Conservation (phyloP, 768 basidiomycete genomes). For the Leccinum sublutescens region DNA sequence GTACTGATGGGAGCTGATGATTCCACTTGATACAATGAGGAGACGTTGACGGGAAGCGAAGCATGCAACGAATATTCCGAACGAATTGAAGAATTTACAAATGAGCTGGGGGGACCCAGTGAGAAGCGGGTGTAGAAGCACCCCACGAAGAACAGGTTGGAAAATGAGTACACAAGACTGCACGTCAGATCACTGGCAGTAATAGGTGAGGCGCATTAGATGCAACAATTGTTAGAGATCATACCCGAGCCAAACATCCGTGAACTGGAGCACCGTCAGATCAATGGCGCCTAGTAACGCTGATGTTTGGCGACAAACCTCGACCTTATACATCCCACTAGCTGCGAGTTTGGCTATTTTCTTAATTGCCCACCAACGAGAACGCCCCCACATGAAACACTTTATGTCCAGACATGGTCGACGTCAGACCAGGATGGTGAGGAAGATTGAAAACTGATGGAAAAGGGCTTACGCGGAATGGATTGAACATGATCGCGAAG, state of each 20-base stretch:
- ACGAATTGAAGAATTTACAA: neutral
- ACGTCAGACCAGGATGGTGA: neutral
- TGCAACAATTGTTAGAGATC: slow-evolving; percentile 14
- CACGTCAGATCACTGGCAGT: slow-evolving; percentile 71
- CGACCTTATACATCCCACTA: slow-evolving; percentile 71
- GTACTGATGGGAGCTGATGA: neutral
- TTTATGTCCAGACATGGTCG: slow-evolving; percentile 39
- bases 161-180: slow-evolving; percentile 72
- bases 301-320: slow-evolving; percentile 43
- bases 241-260: slow-evolving; percentile 90
- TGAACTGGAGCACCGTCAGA: slow-evolving; percentile 47
- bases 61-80: neutral
- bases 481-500: slow-evolving; percentile 64
- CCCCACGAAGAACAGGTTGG: slow-evolving; percentile 68
- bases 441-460: neutral
- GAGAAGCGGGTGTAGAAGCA: slow-evolving; percentile 58
- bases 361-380: slow-evolving; percentile 78
- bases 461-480: slow-evolving; percentile 55
- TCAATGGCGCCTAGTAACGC: neutral
- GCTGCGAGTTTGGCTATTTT: slow-evolving; percentile 59
- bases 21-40: neutral
- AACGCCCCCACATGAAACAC: slow-evolving; percentile 36
- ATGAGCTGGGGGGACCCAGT: neutral
- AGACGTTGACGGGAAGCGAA: neutral
- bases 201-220: slow-evolving; percentile 7